Evolutionary conservation across 768 basidiomycete genomes (phyloP).

Genomic region (Suillus alpinus): DNA sequence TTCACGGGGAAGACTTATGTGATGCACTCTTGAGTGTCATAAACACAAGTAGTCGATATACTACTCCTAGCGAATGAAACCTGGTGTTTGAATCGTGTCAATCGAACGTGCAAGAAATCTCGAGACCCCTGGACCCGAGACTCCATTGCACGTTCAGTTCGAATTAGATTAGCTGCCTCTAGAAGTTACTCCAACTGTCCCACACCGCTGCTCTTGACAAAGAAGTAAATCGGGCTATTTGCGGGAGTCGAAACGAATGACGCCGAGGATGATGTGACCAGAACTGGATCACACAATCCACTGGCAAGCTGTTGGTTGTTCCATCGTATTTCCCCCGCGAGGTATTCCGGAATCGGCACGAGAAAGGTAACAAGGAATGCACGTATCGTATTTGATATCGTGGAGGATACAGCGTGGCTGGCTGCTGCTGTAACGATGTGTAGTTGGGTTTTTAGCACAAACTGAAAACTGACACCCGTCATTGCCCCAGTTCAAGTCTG

Average conservation of each 20-base stretch:
- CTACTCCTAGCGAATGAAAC: neutral
- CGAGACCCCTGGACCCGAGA: neutral
- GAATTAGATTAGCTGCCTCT: neutral
- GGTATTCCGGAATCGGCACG: neutral
- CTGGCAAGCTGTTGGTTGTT: neutral
- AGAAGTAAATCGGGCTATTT: neutral
- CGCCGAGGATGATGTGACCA: neutral
- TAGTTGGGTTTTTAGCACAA: neutral
- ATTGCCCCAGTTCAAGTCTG: neutral
- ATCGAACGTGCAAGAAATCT: neutral
- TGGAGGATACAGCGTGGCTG: neutral
- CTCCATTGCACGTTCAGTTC: neutral
- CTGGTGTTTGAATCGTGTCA: neutral
- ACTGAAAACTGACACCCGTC: neutral
- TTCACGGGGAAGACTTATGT: neutral
- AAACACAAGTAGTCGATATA: neutral
- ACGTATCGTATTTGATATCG: neutral
- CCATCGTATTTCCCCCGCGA: neutral
- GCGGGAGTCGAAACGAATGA: neutral
- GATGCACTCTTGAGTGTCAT: neutral
- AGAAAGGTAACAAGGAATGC: neutral
- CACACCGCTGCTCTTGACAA: neutral
- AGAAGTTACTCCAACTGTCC: neutral
- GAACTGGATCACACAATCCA: neutral
- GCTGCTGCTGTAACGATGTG: neutral